Base-by-base conservation (phyloP, 2,329 filamentous ascomycete species). In the Botrytis paeoniae region DNA sequence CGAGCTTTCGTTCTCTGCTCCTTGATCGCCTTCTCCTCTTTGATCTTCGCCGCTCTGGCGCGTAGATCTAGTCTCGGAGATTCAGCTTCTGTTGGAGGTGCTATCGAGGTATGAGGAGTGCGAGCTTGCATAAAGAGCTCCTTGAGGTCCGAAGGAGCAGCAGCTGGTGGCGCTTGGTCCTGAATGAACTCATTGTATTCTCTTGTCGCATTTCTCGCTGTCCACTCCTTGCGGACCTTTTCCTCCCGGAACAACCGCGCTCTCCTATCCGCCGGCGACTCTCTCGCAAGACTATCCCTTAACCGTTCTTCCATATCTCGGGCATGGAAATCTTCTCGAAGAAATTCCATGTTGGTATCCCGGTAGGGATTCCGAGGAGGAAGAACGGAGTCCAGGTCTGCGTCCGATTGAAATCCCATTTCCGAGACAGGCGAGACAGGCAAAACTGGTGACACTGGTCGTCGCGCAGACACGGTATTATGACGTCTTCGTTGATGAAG, bases 101-200 rank as follows among this genome's bases (percentile, higher is more conserved):
- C 12, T 8, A 29, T 9, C 0, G 25, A 35, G 16, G 22, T 22
- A 0, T 5, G 22, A 0, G 57, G 29, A 20, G 16, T 32, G 0
- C 25, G 35, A 2, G 37, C 60, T 39, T 39, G 60, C 0, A n/a
- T 8, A 1, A 62, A 62, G 4, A 62, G 60, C 20, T 62, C 12
- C 22, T 25, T 62, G 5, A 62, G 22, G 2, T n/a, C 25, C 25
- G 22, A 1, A 1, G 63, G 12, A 12, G 10, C 7, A 4, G 29
- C 20, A 10, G 29, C 4, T 8, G 29, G 41, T 45, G 3, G 22
- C 14, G 22, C 60, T 18, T 62, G 35, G 3, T 62, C 35, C 22
- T 39, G 12, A 1, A 62, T n/a, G 8, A 62, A 62, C 35, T 62
- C 60, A 0, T 62, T 62, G 1, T 39, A 18, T 0, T 39, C 43